Conservation (phyloP, 192 early-diverging fungal genomes). For the Coemansia sp. region DNA sequence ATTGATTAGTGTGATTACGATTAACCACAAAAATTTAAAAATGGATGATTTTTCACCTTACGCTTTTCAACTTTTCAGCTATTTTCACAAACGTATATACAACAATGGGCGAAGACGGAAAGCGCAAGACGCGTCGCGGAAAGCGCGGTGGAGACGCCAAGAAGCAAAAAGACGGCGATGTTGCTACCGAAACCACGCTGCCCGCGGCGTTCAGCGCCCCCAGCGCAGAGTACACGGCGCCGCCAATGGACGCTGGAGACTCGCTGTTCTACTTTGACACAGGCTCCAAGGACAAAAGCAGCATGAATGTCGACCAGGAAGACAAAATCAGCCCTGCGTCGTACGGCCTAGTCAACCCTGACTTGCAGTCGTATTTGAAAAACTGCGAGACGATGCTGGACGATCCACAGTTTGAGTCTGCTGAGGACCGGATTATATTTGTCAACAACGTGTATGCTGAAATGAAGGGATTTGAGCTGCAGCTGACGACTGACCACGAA, state of each 20-base stretch:
- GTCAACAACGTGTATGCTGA: constrained; percentile 75
- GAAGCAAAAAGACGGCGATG: constrained; percentile 1
- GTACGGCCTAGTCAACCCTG: constrained; percentile 34
- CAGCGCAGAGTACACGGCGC: constrained; percentile 12
- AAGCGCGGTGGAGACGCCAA: constrained; percentile 26
- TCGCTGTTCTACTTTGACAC: constrained; percentile 20
- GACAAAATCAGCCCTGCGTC: constrained; percentile 25
- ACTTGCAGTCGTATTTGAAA: constrained; percentile 58
- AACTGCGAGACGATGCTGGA: constrained; percentile 63
- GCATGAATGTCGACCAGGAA: neutral
- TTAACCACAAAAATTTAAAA: neutral
- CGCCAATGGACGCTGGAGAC: constrained; percentile 16
- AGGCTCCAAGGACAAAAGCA: neutral
- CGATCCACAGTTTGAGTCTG: constrained; percentile 58
- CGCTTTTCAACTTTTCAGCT: neutral
- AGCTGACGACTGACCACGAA: constrained; percentile 72
- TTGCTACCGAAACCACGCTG: neutral
- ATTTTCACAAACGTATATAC: neutral
- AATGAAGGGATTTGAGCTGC: constrained; percentile 71
- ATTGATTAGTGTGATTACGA: neutral
- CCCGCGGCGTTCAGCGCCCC: neutral
- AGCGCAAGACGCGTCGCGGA: constrained; percentile 27
- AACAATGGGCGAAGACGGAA: constrained; percentile 14
- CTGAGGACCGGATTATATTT: constrained; percentile 65
- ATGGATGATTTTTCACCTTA: neutral